A percentile compares a stretch with the other conserved stretches of the same genome.
phyloP scores from a whole-genome alignment of 768 basidiomycete species.

The Dendrothele bispora region DNA sequence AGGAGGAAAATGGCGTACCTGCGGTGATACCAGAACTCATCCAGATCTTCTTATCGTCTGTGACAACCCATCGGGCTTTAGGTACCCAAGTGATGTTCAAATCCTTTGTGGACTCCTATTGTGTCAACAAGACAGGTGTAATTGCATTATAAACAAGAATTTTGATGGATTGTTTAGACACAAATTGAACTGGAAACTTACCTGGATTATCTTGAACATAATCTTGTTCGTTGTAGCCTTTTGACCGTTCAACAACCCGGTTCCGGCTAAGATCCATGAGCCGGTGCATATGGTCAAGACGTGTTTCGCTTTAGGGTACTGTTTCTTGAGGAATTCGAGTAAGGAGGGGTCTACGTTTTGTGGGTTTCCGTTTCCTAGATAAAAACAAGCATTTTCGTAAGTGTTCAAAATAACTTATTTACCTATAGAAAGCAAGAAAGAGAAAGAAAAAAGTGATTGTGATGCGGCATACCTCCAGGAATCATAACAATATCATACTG shows the following conservation, averaged over 20 bases:
- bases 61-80: slow-evolving; percentile 36
- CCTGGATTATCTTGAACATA: slow-evolving; percentile 24
- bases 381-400: neutral
- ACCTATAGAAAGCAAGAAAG: too few species aligned
- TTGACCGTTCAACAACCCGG: slow-evolving; percentile 31
- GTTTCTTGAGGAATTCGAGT: slow-evolving; percentile 24
- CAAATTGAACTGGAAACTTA: too few species aligned
- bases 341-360: slow-evolving; percentile 6
- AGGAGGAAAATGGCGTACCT: slow-evolving; percentile 19
- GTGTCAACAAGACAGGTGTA: neutral
- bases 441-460: neutral
- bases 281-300: slow-evolving; percentile 35
- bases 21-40: slow-evolving; percentile 37
- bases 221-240: slow-evolving; percentile 38
- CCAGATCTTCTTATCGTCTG: slow-evolving; percentile 37
- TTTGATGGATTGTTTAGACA: neutral
- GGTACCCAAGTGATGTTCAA: slow-evolving; percentile 32
- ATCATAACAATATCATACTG: slow-evolving; percentile 29
- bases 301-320: slow-evolving; percentile 28
- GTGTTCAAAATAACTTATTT: slow-evolving; percentile 15
- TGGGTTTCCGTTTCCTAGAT: neutral
- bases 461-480: slow-evolving; percentile 21
- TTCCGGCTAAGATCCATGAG: slow-evolving; percentile 29
- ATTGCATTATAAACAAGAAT: neutral
- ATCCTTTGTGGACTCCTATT: slow-evolving; percentile 21